Percentiles rank a stretch among this genome's conserved stretches.
Evolutionary conservation across 192 early-diverging fungal species (phyloP).

Genomic region (Backusella tarrabulga): DNA sequence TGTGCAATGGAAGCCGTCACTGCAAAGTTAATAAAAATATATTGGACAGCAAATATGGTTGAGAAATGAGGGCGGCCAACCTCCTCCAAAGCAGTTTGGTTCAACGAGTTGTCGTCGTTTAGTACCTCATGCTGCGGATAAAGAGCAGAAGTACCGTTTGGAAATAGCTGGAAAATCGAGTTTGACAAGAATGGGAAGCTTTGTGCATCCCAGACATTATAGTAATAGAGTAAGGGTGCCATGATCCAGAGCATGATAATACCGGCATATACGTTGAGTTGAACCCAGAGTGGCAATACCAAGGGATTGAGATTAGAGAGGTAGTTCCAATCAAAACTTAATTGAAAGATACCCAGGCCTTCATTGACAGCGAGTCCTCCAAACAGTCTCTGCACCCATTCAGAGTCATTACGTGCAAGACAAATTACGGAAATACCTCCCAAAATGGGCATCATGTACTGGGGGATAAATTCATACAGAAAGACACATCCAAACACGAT

Average conservation of each 20-base stretch:
- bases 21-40: constrained; percentile 55
- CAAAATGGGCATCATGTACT: constrained; percentile 40
- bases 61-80: constrained; percentile 53
- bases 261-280: constrained; percentile 66
- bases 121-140: constrained; percentile 38
- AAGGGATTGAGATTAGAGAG: constrained; percentile 35
- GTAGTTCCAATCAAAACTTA: constrained; percentile 50
- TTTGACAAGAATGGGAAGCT: constrained; percentile 54
- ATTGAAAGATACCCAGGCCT: constrained; percentile 40
- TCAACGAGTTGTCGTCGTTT: constrained; percentile 44
- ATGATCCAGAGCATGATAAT: constrained; percentile 54
- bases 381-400: constrained; percentile 39
- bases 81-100: constrained; percentile 41
- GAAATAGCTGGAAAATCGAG: constrained; percentile 36
- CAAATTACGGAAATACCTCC: constrained; percentile 38
- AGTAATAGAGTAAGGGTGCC: constrained; percentile 56
- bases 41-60: constrained; percentile 54
- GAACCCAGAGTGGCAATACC: constrained; percentile 66
- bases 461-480: constrained; percentile 43
- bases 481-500: constrained; percentile 37
- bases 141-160: constrained; percentile 41
- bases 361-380: constrained; percentile 42
- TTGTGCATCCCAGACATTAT: constrained; percentile 49
- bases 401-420: constrained; percentile 30
- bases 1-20: constrained; percentile 60